Base-by-base conservation (phyloP, 2,329 filamentous ascomycete genomes). In the Graphiopsis chlorocephala region DNA sequence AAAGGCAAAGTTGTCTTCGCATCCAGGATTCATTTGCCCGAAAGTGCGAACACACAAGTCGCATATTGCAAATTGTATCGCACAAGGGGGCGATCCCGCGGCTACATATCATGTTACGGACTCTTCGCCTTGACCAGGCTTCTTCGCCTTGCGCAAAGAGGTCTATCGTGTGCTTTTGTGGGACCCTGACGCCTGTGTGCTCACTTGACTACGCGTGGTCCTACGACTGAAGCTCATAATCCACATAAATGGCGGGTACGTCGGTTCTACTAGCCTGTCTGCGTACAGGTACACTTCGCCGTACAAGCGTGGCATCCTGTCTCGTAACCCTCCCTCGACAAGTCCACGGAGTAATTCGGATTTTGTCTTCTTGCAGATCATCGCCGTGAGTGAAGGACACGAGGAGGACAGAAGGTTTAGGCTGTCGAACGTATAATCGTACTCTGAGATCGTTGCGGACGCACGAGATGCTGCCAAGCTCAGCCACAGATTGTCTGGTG, bases 21-120 rank as follows among this genome's bases (percentile, higher is more conserved):
- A 26, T 12, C 66, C 68, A 42, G 38, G 65, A 26, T 64, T 63
- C 10, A 58, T 65, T 45, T 63, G 56, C 15, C 75, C 71, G 66
- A 74, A 75, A 20, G 70, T 72, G 33, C 69, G 65, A 25, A 77
- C 64, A 63, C 74, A 79, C 10, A 65, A 65, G 63, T 79, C 68
- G 65, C 72, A 79, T 14, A 79, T 66, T 4, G 69, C 65, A 72
- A 10, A 74, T 23, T 3, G 69, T 68, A 29, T 70, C 62, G n/a
- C 67, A 72, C 0, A 74, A 35, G 2, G 69, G 70, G n/a, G 61
- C 64, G 28, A 74, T 45, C 17, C 71, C 69, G 14, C 65, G 48
- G 17, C 55, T 42, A 52, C 65, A 65, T 8, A 74, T 42, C 29
- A 61, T 47, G 50, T 68, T 66, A 14, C 59, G 66, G 31, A 72